phyloP scores from a whole-genome alignment of 495 filamentous ascomycete species.

The Daldinia loculata region DNA sequence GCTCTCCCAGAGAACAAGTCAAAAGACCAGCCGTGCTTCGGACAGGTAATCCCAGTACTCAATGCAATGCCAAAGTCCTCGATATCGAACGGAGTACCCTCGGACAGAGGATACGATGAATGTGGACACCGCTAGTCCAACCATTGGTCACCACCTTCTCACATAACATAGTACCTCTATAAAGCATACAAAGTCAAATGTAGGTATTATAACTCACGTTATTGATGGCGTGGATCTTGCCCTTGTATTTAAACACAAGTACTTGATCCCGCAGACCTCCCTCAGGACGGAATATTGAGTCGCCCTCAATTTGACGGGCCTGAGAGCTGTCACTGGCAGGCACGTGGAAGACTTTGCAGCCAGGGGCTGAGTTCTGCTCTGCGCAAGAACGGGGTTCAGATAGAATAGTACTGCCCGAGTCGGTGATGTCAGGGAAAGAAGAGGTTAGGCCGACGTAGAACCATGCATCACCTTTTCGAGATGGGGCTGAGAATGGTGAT shows the following conservation, averaged over 20 bases:
- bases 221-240: conserved; percentile 66
- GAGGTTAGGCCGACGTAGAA: conserved; percentile 60
- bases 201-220: conserved; percentile 57
- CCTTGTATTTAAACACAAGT: conserved; percentile 65
- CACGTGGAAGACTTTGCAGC: conserved; percentile 66
- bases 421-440: conserved; percentile 58
- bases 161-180: neutral
- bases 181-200: neutral
- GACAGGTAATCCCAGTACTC: conserved; percentile 64
- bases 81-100: conserved; percentile 67
- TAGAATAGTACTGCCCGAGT: conserved; percentile 49
- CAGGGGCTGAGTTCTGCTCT: conserved; percentile 44
- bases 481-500: conserved; percentile 43
- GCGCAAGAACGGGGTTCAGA: conserved; percentile 41
- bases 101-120: conserved; percentile 64
- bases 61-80: conserved; percentile 66
- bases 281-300: conserved; percentile 33
- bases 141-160: conserved; percentile 30
- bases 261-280: conserved; percentile 63
- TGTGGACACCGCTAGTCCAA: conserved; percentile 65
- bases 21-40: conserved; percentile 70
- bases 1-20: conserved; percentile 64
- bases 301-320: conserved; percentile 52
- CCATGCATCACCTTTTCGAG: conserved; percentile 50
- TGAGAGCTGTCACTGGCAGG: conserved; percentile 53